Conservation (phyloP, 2,329 filamentous ascomycete genomes). For the Escovopsis sp. region DNA sequence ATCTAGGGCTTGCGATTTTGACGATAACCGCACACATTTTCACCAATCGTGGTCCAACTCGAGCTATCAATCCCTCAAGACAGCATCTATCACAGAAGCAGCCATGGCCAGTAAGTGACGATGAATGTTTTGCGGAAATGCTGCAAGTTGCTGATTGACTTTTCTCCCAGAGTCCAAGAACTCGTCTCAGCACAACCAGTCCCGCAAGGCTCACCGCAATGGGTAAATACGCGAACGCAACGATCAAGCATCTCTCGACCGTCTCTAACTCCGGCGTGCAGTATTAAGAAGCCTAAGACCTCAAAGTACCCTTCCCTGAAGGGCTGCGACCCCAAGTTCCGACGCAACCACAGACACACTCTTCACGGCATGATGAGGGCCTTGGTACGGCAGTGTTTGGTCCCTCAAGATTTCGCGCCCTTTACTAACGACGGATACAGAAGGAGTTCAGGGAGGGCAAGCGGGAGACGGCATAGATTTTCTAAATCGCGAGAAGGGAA, state of each 20-base stretch:
- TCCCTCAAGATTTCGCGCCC: constrained; percentile 10
- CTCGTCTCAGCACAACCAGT: constrained; percentile 98
- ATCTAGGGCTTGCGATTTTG: not conserved
- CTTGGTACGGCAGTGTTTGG: constrained; percentile 49
- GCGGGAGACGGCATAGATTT: constrained; percentile 61
- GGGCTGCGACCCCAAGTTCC: constrained; percentile 98
- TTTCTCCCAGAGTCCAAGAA: constrained; percentile 82
- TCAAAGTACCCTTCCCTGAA: constrained; percentile 97
- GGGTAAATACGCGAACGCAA: constrained; percentile 49
- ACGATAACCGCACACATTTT: not conserved
- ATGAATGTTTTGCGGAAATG: not conserved
- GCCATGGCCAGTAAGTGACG: constrained; percentile 2
- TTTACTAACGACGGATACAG: constrained; percentile 35
- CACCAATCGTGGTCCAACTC: not conserved
- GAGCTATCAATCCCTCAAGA: not conserved
- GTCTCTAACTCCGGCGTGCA: constrained; percentile 25
- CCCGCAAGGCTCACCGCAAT: constrained; percentile 97
- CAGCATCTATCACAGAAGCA: not conserved
- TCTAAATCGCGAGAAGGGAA: not conserved
- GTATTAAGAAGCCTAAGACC: constrained; percentile 99
- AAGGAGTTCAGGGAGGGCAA: constrained; percentile 98
- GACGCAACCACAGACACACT: constrained; percentile 99
- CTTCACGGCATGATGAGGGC: constrained; percentile 98
- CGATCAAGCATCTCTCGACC: not conserved
- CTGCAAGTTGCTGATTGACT: not conserved